Evolutionary conservation across 495 filamentous ascomycete species (phyloP).

Genomic region (Cairneyella variabilis): DNA sequence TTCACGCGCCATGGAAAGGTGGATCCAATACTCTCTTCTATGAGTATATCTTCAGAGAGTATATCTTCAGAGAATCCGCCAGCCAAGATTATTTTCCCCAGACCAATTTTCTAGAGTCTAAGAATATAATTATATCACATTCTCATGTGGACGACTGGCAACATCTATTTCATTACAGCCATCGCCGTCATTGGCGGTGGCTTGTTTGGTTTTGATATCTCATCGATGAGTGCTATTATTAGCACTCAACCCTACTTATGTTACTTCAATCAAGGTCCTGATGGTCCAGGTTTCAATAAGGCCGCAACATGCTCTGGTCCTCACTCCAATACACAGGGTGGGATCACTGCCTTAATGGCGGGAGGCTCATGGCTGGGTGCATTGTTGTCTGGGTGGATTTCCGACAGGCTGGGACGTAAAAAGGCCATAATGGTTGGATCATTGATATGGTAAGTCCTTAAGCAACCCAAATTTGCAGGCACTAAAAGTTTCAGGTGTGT

Average conservation of each 20-base stretch:
- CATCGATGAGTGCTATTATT: conserved; percentile 73
- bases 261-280: conserved; percentile 54
- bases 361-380: conserved; percentile 70
- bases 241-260: conserved; percentile 54
- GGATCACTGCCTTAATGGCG: conserved; percentile 67
- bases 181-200: conserved; percentile 73
- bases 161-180: conserved; percentile 70
- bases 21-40: too few relatives aligned
- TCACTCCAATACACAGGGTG: conserved; percentile 36
- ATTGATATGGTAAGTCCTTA: conserved; percentile 52
- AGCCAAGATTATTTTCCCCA: too few relatives aligned
- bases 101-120: too few relatives aligned
- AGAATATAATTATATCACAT: too few relatives aligned
- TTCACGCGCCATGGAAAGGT: too few relatives aligned
- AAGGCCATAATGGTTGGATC: conserved; percentile 59
- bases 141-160: conserved; percentile 53
- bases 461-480: neutral
- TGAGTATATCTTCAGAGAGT: too few relatives aligned
- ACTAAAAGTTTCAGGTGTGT: conserved; percentile 45
- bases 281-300: conserved; percentile 26
- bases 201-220: conserved; percentile 79
- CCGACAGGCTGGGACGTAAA: conserved; percentile 65
- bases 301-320: conserved; percentile 35
- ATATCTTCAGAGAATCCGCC: too few relatives aligned
- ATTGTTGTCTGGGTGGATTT: conserved; percentile 58